Base-by-base conservation (phyloP, 1,139 yeast genomes). In the Sugiyamaella neomexicana region DNA sequence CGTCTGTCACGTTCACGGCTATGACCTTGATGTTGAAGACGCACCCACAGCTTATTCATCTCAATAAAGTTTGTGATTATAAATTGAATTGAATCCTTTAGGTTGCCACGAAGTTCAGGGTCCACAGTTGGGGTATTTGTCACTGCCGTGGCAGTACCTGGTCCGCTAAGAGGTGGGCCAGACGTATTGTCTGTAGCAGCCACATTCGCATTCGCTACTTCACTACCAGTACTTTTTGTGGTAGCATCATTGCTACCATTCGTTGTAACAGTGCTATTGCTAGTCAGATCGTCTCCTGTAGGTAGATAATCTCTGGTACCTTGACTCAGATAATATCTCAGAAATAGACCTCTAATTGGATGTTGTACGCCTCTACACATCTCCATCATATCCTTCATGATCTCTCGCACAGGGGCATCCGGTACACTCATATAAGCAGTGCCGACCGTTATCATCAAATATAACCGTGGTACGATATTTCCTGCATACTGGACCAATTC, bases 281-380 rank as follows among this genome's bases (percentile, higher is more conserved):
- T 23, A 36, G 34, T 38, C 5, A 17, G 13, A 32, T 34, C 45
- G 5, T 42, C 52, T 34, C 49, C 73, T 2, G 62, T 62, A 68
- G 91, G 89, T 52, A 88, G 71, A 56, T 86, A 74, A 63, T 84
- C 86, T 63, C 90, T 86, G 16, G 90, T 86, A 59, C 91, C 77
- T 68, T 93, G 98, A 4, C 93, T 83, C 46, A 93, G 75, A 68
- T 89, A 93, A 73, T 93, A 91, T 53, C 99, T 77, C 65, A 95
- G 74, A 69, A 93, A 93, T 58, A 93, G 74, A 0, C 99, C 99
- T 6, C 77, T 75, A 36, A 89, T 82, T 0, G 99, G 99, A 67
- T 89, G 95, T 71, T 93, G 99, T 1, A 91, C 96, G n/a, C 98
- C 99, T 43, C 96, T 80, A 61, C 96, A 86, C 99, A 93, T 93